These are phyloP conservation scores for Gaultheria prostrata DNA, from an alignment of 148 eudicot genomes.

Conservation along the genomic window DNA sequence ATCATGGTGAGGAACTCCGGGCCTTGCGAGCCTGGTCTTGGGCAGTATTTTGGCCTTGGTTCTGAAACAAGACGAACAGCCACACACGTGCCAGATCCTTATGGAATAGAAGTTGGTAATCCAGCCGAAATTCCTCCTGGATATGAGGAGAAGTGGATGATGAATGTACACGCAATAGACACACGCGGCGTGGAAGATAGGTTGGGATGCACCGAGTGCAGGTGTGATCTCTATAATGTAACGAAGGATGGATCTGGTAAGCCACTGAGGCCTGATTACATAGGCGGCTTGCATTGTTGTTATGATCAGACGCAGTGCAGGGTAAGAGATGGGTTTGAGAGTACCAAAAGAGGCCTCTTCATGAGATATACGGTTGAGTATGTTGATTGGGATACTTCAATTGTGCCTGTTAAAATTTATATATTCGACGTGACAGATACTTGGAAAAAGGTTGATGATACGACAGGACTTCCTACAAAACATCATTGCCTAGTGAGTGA, in stretches of 20 bases:
- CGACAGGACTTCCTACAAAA: conserved; percentile 16
- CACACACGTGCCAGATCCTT: conserved; percentile 76
- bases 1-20: conserved; percentile 47
- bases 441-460: conserved; percentile 38
- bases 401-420: conserved; percentile 70
- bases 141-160: conserved; percentile 77
- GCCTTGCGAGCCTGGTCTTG: conserved; percentile 38
- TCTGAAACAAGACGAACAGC: conserved; percentile 81
- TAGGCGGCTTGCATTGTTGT: conserved; percentile 82
- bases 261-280: conserved; percentile 44
- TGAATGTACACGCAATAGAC: conserved; percentile 90
- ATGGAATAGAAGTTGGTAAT: conserved; percentile 78
- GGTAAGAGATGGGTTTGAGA: conserved; percentile 46
- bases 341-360: conserved; percentile 48
- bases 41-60: conserved; percentile 81
- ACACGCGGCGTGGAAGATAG: conserved; percentile 68
- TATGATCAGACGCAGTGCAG: conserved; percentile 64
- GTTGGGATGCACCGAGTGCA: conserved; percentile 86
- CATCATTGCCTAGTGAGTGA: conserved; percentile 63
- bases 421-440: conserved; percentile 78
- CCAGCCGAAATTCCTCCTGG: conserved; percentile 63
- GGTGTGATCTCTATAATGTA: conserved; percentile 77
- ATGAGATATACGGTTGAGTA: conserved; percentile 62
- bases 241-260: conserved; percentile 43
- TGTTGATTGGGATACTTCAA: conserved; percentile 58